Percentiles rank a stretch among this genome's conserved stretches.
These are phyloP conservation scores for Anisodus tanguticus DNA, from an alignment of 257 asterid genomes.

Conservation along the genomic window DNA sequence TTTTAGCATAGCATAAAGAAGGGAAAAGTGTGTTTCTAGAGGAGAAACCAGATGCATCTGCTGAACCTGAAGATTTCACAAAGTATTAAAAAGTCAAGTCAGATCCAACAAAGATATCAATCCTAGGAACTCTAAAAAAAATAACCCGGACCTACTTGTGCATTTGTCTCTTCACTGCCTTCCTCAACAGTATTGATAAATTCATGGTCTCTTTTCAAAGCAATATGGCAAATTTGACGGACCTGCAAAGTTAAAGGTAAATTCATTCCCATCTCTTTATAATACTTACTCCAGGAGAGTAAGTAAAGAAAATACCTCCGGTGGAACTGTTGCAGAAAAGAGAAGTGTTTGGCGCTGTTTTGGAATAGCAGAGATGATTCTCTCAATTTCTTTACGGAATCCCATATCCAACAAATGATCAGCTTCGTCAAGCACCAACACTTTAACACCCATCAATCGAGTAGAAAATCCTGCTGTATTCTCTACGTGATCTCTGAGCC, in stretches of 20 bases:
- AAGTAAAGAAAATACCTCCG: slow-evolving; percentile 56
- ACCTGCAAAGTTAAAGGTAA: slow-evolving; percentile 57
- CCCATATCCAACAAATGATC: slow-evolving; percentile 98
- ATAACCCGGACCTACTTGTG: slow-evolving; percentile 57
- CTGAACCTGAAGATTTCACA: slow-evolving; percentile 61
- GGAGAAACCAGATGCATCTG: slow-evolving; percentile 87
- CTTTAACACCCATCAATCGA: slow-evolving; percentile 89
- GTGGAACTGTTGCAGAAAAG: slow-evolving; percentile 95
- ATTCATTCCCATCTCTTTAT: background rate
- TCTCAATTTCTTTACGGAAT: slow-evolving; percentile 94
- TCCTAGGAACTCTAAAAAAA: slow-evolving; percentile 19
- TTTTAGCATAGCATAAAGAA: slow-evolving; percentile 71
- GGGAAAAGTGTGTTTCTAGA: slow-evolving; percentile 72
- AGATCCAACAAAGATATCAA: slow-evolving; percentile 23
- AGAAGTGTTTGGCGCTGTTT: slow-evolving; percentile 97
- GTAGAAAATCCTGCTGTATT: slow-evolving; percentile 97
- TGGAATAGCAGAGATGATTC: slow-evolving; percentile 83
- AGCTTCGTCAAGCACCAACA: slow-evolving; percentile 94
- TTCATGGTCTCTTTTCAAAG: slow-evolving; percentile 91
- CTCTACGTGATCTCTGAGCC: slow-evolving; percentile 92
- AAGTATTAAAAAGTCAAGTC: slow-evolving; percentile 18
- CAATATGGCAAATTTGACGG: slow-evolving; percentile 89
- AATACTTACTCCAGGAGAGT: slow-evolving; percentile 22
- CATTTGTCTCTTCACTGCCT: slow-evolving; percentile 96
- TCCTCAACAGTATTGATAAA: slow-evolving; percentile 84